Conservation (phyloP, 257 asterid species). For the Lycium barbarum region DNA sequence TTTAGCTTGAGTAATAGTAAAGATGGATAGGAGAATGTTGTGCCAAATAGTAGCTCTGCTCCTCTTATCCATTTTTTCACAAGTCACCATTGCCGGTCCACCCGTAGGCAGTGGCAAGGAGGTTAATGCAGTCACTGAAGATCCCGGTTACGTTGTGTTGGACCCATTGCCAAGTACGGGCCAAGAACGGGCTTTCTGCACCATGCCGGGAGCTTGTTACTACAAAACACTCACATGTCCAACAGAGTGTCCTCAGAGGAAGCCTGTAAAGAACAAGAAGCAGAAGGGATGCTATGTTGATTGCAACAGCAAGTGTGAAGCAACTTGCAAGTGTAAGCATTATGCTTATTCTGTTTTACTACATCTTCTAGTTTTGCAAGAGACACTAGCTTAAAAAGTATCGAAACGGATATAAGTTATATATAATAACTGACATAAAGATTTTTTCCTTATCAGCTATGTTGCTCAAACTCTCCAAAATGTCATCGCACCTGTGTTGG, state of each 20-base stretch:
- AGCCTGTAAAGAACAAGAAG: constrained; percentile 65
- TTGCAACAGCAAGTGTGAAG: constrained; percentile 71
- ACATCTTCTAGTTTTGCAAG: neutral
- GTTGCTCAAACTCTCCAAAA: neutral
- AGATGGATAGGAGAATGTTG: constrained; percentile 54
- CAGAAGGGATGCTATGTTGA: constrained; percentile 66
- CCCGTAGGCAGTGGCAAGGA: constrained; percentile 46
- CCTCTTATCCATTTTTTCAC: constrained; percentile 48
- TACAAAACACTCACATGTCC: constrained; percentile 62
- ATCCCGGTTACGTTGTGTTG: constrained; percentile 45
- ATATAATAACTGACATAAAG: neutral
- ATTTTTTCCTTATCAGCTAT: neutral
- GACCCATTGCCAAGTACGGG: constrained; percentile 46
- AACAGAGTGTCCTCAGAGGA: constrained; percentile 55
- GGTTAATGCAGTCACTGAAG: constrained; percentile 42
- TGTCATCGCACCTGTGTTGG: neutral
- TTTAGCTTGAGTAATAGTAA: neutral
- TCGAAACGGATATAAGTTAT: neutral
- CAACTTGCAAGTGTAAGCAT: constrained; percentile 65
- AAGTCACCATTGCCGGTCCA: constrained; percentile 45
- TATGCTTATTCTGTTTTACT: neutral
- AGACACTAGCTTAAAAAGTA: neutral
- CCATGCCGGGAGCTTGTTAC: constrained; percentile 49
- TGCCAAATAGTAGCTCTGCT: constrained; percentile 40
- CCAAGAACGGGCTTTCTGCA: constrained; percentile 57